Percentiles rank a stretch among this genome's conserved stretches.
Conservation (phyloP, 106 monocot genomes). For the Apostasia ramifera region DNA sequence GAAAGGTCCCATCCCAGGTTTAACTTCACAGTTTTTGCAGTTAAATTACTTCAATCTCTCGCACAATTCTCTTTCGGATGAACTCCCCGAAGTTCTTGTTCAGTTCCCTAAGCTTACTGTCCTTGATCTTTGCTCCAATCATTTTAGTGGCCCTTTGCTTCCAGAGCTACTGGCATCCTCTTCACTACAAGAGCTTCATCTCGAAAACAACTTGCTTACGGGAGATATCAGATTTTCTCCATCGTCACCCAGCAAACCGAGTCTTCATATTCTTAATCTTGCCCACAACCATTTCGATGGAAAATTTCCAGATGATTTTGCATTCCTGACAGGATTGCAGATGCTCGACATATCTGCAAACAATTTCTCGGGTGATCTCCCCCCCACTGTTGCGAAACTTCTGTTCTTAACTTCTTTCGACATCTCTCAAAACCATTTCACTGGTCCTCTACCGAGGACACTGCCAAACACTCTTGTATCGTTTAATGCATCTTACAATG, state of each 20-base stretch:
- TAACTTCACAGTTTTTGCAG: conserved; percentile 73
- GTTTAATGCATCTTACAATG: conserved; percentile 91
- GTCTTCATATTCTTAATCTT: conserved; percentile 53
- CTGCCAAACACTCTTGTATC: conserved; percentile 36
- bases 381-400: conserved; percentile 45
- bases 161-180: conserved; percentile 40
- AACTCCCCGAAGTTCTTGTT: conserved; percentile 43
- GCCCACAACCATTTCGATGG: conserved; percentile 72
- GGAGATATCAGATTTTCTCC: conserved; percentile 41
- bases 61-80: conserved; percentile 36
- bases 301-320: conserved; percentile 49
- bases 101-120: conserved; percentile 62
- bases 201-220: conserved; percentile 55
- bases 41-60: conserved; percentile 75
- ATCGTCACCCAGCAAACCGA: conserved; percentile 31
- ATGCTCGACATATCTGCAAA: conserved; percentile 70
- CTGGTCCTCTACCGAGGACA: conserved; percentile 58
- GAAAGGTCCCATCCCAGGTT: conserved; percentile 49
- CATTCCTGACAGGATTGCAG: conserved; percentile 49
- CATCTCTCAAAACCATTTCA: conserved; percentile 69
- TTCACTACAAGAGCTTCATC: conserved; percentile 65
- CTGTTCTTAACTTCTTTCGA: conserved; percentile 57
- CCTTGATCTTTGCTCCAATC: conserved; percentile 74
- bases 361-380: conserved; percentile 66
- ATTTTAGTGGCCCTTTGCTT: conserved; percentile 49